Evolutionary conservation across 2,329 filamentous ascomycete genomes (phyloP).

Genomic region (Colletotrichum sidae): DNA sequence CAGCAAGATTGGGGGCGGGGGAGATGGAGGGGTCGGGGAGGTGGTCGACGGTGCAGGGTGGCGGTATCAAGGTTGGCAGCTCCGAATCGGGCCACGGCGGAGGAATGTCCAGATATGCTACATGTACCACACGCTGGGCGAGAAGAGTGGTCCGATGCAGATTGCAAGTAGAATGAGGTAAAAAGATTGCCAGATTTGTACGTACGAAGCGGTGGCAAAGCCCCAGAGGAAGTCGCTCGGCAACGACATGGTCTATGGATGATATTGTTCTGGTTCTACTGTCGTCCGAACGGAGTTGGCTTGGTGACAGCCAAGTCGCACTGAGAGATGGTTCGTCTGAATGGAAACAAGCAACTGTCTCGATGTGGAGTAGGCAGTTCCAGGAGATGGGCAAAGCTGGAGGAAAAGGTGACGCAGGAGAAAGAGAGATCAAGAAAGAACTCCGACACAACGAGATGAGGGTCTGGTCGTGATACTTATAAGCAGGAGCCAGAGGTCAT

Average conservation of each 20-base stretch:
- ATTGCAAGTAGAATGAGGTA: neutral
- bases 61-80: conserved; percentile 25
- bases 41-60: conserved; percentile 15
- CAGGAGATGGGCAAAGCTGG: conserved; percentile 5
- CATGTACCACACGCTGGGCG: conserved; percentile 15
- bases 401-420: conserved; percentile 11
- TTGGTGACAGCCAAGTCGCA: neutral
- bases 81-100: conserved; percentile 32
- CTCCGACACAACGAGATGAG: conserved; percentile 6
- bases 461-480: conserved; percentile 33
- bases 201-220: conserved; percentile 81
- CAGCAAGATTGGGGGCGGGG: neutral
- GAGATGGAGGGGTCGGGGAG: conserved; percentile 10
- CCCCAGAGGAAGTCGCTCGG: conserved; percentile 82
- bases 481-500: conserved; percentile 2
- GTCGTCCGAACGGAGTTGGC: neutral
- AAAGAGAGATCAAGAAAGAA: conserved; percentile 14
- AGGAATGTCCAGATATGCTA: conserved; percentile 18
- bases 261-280: neutral
- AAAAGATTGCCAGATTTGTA: conserved; percentile 35
- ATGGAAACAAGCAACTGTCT: conserved; percentile 19
- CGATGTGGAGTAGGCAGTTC: conserved; percentile 1
- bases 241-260: conserved; percentile 61
- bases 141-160: conserved; percentile 4
- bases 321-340: neutral